Base-by-base conservation (phyloP, 1,284 basidiomycete species). In the Albatrellus sp. region DNA sequence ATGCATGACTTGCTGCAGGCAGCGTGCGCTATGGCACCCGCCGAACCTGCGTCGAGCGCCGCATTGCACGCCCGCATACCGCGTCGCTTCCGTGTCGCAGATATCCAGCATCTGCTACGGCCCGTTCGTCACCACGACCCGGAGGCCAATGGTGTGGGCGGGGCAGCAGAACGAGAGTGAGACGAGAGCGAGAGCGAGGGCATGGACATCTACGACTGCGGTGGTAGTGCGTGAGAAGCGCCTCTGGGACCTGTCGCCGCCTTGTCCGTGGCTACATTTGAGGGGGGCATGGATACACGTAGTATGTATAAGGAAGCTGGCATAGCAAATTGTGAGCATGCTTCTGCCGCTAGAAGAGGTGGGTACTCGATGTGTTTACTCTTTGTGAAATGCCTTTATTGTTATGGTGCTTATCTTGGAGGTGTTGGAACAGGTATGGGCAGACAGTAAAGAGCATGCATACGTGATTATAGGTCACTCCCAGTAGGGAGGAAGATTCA, bases 251-350 rank as follows among this genome's bases (percentile, higher is more conserved):
- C 74, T 88, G 13, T 66, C 79, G 2, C 85, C 84, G 1, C 58
- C 37, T 79, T 88, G 13, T 86, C 89, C 55, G 59, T 69, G 3
- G 73, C 78, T 2, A 82, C 82, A 5, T 84, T 86, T 59, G 69
- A 75, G 35, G 68, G 79, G 44, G 55, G 57, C 4, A 80, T 59
- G 62, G 17, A 70, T 85, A n/a, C 60, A 87, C 12, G 59, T 61
- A 20, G 64, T 57, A 0, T 72, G 70, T 39, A 72, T 78, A 1
- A 55, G 61, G 6, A 62, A 62, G 37, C 71, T 89, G 35, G 81
- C 75, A 0, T 65, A 69, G n/a, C 70, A 83, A 54, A 72, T 87
- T 29, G 63, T 68, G 1, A 57, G 36, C 19, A 45, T 76, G 32
- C 60, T 87, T 13, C 65, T 80, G 17, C 61, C 68, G n/a, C 8